Conservation (phyloP, 495 filamentous ascomycete genomes). For the Penicillium cinerascens region DNA sequence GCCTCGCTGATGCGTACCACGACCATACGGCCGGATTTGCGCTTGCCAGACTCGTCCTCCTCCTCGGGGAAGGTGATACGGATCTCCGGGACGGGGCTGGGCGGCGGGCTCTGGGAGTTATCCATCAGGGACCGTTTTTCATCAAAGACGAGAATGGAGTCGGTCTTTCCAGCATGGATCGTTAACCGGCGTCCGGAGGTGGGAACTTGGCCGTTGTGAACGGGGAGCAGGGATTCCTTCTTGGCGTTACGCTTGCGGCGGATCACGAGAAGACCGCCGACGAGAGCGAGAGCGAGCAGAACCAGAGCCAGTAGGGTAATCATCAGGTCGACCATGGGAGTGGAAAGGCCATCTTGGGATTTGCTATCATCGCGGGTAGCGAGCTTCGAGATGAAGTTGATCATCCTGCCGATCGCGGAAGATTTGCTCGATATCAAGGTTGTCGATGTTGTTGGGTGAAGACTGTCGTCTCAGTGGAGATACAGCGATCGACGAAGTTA, state of each 20-base stretch:
- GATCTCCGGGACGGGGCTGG: conserved; percentile 91
- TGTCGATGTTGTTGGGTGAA: conserved; percentile 3
- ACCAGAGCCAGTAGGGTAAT: conserved; percentile 77
- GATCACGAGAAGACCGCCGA: conserved; percentile 65
- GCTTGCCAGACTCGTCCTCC: conserved; percentile 76
- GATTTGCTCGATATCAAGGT: conserved; percentile 18
- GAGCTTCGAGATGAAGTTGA: conserved; percentile 48
- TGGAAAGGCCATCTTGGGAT: conserved; percentile 41
- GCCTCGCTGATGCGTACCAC: conserved; percentile 88
- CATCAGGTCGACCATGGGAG: conserved; percentile 65
- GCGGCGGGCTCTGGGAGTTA: conserved; percentile 68
- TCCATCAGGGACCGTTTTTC: conserved; percentile 70
- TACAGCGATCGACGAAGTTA: conserved; percentile 19
- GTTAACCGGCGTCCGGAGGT: conserved; percentile 64
- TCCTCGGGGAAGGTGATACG: conserved; percentile 98
- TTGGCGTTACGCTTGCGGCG: conserved; percentile 57
- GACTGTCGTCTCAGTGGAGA: conserved; percentile 1
- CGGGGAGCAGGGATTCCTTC: conserved; percentile 51
- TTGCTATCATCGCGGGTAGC: conserved; percentile 49
- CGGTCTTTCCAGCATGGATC: conserved; percentile 55
- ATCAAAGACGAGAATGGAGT: conserved; percentile 69
- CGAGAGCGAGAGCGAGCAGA: conserved; percentile 61
- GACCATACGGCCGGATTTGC: conserved; percentile 83
- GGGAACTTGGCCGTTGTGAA: conserved; percentile 53
- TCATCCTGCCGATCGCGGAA: conserved; percentile 25